These are phyloP conservation scores for Saturnispora bothae DNA, from an alignment of 805 yeast species.

Conservation along the genomic window DNA sequence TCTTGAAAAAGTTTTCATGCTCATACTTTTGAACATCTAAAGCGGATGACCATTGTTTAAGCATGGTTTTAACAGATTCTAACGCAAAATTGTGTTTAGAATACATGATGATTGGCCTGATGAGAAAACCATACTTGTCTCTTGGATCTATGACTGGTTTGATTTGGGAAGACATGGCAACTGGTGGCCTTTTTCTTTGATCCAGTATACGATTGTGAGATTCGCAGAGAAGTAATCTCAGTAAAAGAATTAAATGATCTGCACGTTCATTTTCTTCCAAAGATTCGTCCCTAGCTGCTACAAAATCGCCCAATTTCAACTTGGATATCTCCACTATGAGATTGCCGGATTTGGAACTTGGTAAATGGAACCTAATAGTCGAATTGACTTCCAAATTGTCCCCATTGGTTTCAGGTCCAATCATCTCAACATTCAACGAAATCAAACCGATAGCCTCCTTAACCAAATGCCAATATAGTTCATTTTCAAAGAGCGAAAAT, in stretches of 20 bases:
- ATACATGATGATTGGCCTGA: slow-evolving; percentile 50
- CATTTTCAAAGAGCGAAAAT: slow-evolving; percentile 76
- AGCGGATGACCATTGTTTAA: slow-evolving; percentile 12
- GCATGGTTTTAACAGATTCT: slow-evolving; percentile 24
- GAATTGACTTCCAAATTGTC: slow-evolving; percentile 25
- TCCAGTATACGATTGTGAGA: slow-evolving; percentile 39
- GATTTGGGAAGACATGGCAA: slow-evolving; percentile 26
- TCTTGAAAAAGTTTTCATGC: slow-evolving; percentile 13
- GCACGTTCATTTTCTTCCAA: slow-evolving; percentile 33
- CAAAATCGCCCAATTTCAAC: slow-evolving; percentile 6
- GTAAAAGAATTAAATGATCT: slow-evolving; percentile 39
- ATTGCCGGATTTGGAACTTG: neutral
- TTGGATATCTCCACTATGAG: slow-evolving; percentile 13
- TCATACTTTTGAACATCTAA: slow-evolving; percentile 6
- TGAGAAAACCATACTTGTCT: slow-evolving; percentile 26
- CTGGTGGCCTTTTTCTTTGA: slow-evolving; percentile 36
- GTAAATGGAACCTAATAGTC: slow-evolving; percentile 25
- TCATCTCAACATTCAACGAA: slow-evolving; percentile 57
- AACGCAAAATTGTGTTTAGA: slow-evolving; percentile 42
- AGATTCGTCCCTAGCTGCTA: neutral
- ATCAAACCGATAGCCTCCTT: slow-evolving; percentile 65
- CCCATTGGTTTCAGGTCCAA: slow-evolving; percentile 23
- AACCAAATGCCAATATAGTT: slow-evolving; percentile 65
- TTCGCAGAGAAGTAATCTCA: slow-evolving; percentile 53
- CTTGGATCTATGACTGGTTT: slow-evolving; percentile 15